Conservation (phyloP, 805 yeast genomes). For the Zygosaccharomyces lentus region DNA sequence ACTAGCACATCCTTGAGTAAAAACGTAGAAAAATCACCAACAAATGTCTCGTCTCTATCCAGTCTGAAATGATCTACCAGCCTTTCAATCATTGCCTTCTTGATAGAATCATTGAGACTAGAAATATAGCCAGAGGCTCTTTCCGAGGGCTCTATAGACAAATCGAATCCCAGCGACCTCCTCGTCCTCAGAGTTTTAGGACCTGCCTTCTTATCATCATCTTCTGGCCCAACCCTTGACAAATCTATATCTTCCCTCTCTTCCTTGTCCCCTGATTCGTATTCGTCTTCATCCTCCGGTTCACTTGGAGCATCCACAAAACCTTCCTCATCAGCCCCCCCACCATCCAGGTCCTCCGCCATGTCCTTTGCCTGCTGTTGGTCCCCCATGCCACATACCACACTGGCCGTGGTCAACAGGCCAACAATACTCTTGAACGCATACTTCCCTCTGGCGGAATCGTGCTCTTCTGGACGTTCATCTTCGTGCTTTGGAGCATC, state of each 20-base stretch:
- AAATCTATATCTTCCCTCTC: background rate
- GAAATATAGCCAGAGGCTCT: background rate
- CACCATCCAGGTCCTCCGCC: slow-evolving; percentile 18
- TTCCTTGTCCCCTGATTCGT: background rate
- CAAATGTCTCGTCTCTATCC: slow-evolving; percentile 50
- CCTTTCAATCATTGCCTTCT: slow-evolving; percentile 2
- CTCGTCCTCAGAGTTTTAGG: background rate
- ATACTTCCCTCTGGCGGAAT: slow-evolving; percentile 37
- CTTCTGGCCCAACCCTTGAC: background rate
- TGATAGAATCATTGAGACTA: background rate
- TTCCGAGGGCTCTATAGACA: slow-evolving; percentile 15
- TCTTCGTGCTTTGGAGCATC: slow-evolving; percentile 11
- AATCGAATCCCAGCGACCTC: slow-evolving; percentile 7
- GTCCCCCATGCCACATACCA: slow-evolving; percentile 40
- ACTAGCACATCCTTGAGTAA: slow-evolving; percentile 72
- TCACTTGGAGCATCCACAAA: background rate
- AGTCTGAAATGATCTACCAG: slow-evolving; percentile 37
- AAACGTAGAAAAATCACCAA: slow-evolving; percentile 73
- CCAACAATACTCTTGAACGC: slow-evolving; percentile 53
- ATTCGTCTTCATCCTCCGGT: background rate
- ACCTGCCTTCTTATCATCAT: background rate
- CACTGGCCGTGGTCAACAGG: slow-evolving; percentile 53
- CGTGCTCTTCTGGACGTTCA: slow-evolving; percentile 25
- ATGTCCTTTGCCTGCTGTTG: slow-evolving; percentile 21
- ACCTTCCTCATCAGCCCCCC: slow-evolving; percentile 4